Evolutionary conservation across 208 protist genomes (phyloP), one percentile per base, ranked within the genome.

Genomic region (Histomonas meleagridis): DNA sequence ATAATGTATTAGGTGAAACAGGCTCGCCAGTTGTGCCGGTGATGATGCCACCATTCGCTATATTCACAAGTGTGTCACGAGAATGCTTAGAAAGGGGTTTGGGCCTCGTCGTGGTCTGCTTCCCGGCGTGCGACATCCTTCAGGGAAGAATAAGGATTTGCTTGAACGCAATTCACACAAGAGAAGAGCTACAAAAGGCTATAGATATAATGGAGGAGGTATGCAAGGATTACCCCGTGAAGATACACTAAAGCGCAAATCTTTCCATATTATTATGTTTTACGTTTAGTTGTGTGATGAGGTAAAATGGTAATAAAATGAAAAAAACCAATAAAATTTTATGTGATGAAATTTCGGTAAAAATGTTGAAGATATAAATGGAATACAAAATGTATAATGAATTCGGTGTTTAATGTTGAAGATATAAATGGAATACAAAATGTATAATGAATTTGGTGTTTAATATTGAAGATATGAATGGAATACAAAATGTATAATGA

Each of bases 71-170:
- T 43, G 28, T 94, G 65, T 86, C 40, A 7, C 32, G 91, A 21
- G 51, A 93, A 55, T 38, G 35, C 26, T 51, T 93, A 32, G 76
- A 49, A 91, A 5, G 23, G 32, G 62, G 55, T 10, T 62, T 95
- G 4, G 94, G 94, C 26, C 92, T 94, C 4, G 95, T 96, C 14
- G 93, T 95, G 38, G 95, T 96, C 16, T 95, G 93, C 32, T 95
- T 93, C 92, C 95, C 95, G 49, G 95, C 95, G 28, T 92, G 91
- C 32, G 93, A 94, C 18, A 21, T 96, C 7, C 91, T 95, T 32
- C 62, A 93, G 53, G 92, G 92, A 0, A 91, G 95, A 62, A 93
- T 94, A 0, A 93, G 95, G 62, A 95, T 96, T 90, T 96, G 95
- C 92, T 93, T 95, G 65, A 93, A 92, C 53, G 92, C 95, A 16